phyloP scores from a whole-genome alignment of 768 basidiomycete species.

The Serendipita sp. region DNA sequence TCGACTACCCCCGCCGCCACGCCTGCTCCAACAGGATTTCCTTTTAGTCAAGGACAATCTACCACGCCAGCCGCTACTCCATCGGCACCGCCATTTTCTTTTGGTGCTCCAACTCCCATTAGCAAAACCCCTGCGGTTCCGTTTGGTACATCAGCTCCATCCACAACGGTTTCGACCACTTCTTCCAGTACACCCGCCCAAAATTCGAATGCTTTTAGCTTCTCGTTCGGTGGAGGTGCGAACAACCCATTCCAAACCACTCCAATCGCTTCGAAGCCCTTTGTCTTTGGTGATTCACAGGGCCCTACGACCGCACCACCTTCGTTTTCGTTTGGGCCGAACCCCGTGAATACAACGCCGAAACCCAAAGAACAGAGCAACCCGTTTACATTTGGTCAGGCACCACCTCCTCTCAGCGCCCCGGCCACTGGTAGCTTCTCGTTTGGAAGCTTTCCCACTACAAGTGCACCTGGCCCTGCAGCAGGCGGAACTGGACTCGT shows the following conservation, averaged over 20 bases:
- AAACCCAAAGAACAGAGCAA: not conserved
- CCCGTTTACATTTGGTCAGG: not conserved
- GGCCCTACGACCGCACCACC: not conserved
- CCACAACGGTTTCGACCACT: not conserved
- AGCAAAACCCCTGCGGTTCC: not conserved
- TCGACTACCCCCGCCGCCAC: not conserved
- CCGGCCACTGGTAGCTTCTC: not conserved
- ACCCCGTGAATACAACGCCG: not conserved
- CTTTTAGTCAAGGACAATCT: not conserved
- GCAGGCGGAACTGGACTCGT: not conserved
- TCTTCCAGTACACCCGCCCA: not conserved
- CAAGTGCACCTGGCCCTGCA: not conserved
- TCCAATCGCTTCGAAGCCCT: not conserved
- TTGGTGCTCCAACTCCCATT: not conserved
- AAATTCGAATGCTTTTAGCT: not conserved
- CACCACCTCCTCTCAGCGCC: not conserved
- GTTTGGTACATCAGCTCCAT: not conserved
- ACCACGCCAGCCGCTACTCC: not conserved
- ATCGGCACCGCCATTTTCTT: not conserved
- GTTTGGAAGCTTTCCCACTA: not conserved
- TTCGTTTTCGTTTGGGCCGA: not conserved
- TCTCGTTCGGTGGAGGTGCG: not conserved
- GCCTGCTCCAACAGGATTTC: not conserved
- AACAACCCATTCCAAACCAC: not conserved
- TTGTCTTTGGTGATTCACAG: not conserved